A percentile compares a stretch with the other conserved stretches of the same genome.
Conservation (phyloP, 495 filamentous ascomycete genomes). For the Pseudomonodictys pantanalensis region DNA sequence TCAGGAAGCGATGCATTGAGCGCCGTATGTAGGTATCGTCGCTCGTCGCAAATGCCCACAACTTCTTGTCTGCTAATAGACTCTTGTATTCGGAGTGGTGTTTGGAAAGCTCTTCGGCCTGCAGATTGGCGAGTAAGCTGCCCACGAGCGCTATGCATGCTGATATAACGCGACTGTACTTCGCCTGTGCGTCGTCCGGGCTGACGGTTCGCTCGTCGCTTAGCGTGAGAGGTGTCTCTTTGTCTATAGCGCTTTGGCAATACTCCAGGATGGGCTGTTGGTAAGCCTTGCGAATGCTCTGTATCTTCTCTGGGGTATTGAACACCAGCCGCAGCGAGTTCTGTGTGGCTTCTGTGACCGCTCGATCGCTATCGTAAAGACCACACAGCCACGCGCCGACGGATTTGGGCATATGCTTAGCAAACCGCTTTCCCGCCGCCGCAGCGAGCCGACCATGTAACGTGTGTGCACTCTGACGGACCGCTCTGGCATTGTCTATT, state of each 20-base stretch:
- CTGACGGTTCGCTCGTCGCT: constrained; percentile 84
- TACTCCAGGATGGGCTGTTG: constrained; percentile 74
- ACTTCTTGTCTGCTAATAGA: constrained; percentile 60
- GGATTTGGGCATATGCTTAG: constrained; percentile 68
- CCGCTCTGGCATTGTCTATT: constrained; percentile 81
- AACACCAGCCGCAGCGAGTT: constrained; percentile 73
- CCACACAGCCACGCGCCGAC: constrained; percentile 87
- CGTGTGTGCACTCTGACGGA: constrained; percentile 77
- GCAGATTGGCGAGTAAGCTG: constrained; percentile 48
- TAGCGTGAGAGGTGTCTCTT: constrained; percentile 74
- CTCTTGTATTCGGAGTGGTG: constrained; percentile 48
- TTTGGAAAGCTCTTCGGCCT: constrained; percentile 34
- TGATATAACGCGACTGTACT: constrained; percentile 76
- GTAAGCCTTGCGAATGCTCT: constrained; percentile 71
- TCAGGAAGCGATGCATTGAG: constrained; percentile 64
- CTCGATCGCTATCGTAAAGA: constrained; percentile 77
- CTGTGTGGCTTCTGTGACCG: constrained; percentile 66
- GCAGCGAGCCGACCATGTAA: constrained; percentile 70
- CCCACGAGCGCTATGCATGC: constrained; percentile 58
- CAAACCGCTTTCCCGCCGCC: constrained; percentile 74
- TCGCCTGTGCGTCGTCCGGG: constrained; percentile 77
- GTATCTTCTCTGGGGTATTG: constrained; percentile 71
- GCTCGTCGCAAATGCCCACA: constrained; percentile 73
- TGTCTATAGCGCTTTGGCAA: constrained; percentile 67
- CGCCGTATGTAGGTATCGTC: constrained; percentile 70